Evolutionary conservation across 2,329 filamentous ascomycete genomes (phyloP).

Genomic region (Xylariaceae sp.): DNA sequence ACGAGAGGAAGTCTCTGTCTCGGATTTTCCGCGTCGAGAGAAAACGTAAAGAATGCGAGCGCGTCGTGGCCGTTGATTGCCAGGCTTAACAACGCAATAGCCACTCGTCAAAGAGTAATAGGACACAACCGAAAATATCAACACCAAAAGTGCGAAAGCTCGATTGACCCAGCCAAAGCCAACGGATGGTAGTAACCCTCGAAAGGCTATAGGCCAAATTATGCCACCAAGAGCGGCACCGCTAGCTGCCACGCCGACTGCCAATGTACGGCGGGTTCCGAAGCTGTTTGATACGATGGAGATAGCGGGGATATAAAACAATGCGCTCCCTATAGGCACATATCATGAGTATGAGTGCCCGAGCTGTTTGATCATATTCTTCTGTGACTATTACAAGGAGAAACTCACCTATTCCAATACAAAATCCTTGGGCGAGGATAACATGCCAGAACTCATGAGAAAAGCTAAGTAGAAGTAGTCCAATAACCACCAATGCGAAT

Average conservation of each 20-base stretch:
- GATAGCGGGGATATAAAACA: conserved; percentile 27
- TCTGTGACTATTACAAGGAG: not conserved
- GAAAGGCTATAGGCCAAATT: conserved; percentile 46
- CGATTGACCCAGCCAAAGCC: conserved; percentile 58
- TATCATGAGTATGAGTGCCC: too few relatives aligned
- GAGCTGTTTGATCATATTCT: too few relatives aligned
- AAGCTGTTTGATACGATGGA: conserved; percentile 28
- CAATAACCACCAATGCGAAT: conserved; percentile 32
- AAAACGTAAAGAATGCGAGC: not conserved
- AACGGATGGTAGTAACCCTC: conserved; percentile 48
- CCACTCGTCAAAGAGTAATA: conserved; percentile 3
- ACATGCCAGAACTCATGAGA: conserved; percentile 12
- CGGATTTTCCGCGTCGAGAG: not conserved
- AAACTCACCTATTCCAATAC: conserved; percentile 24
- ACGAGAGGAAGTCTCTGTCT: too few relatives aligned
- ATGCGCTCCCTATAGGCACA: conserved; percentile 12
- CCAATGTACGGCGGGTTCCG: conserved; percentile 5
- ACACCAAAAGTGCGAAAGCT: conserved; percentile 44
- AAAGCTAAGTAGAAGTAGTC: conserved; percentile 46
- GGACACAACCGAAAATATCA: conserved; percentile 28
- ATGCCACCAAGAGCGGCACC: conserved; percentile 34
- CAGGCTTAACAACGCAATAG: too few relatives aligned
- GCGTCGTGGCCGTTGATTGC: too few relatives aligned
- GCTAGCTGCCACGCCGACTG: conserved; percentile 24
- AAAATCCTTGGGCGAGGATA: conserved; percentile 20